These are phyloP conservation scores for Wickerhamia fluorescens DNA, from an alignment of 805 yeast species.

Conservation along the genomic window DNA sequence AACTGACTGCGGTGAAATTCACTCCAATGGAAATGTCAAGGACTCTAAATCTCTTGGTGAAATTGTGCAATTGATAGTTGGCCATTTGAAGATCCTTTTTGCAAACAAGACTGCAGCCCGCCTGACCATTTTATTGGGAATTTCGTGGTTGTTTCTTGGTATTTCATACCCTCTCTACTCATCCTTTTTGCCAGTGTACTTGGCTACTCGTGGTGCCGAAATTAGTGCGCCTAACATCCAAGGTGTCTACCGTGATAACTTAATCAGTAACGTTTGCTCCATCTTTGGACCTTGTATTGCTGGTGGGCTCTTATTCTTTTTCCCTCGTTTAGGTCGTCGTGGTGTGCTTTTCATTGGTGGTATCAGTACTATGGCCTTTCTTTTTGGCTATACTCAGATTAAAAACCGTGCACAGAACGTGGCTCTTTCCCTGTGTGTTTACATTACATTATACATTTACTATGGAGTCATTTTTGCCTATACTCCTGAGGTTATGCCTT, in stretches of 20 bases:
- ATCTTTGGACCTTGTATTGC: slow-evolving; percentile 51
- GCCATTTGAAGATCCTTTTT: slow-evolving; percentile 9
- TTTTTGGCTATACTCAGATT: slow-evolving; percentile 16
- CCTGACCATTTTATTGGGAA: slow-evolving; percentile 6
- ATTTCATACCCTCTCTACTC: slow-evolving; percentile 49
- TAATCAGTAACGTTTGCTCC: slow-evolving; percentile 40
- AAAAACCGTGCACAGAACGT: slow-evolving; percentile 12
- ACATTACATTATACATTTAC: slow-evolving; percentile 14
- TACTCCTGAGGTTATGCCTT: slow-evolving; percentile 30
- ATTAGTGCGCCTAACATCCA: slow-evolving; percentile 32
- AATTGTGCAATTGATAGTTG: slow-evolving; percentile 3
- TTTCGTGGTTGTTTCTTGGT: slow-evolving; percentile 37
- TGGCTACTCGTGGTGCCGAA: slow-evolving; percentile 37
- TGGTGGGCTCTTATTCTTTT: slow-evolving; percentile 22
- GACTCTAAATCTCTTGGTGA: slow-evolving; percentile 5
- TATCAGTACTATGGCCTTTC: slow-evolving; percentile 13
- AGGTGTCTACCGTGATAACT: slow-evolving; percentile 42
- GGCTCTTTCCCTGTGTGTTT: slow-evolving; percentile 12
- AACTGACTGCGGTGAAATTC: slow-evolving; percentile 13
- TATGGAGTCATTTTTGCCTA: slow-evolving; percentile 28
- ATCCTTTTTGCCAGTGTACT: slow-evolving; percentile 42
- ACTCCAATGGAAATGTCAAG: slow-evolving; percentile 14
- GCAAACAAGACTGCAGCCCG: slow-evolving; percentile 5
- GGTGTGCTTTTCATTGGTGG: slow-evolving; percentile 15
- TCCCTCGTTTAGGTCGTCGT: slow-evolving; percentile 12